Percentiles rank a stretch among this genome's conserved stretches.
Conservation (phyloP, 2,329 filamentous ascomycete species). For the Erysiphe pulchra region DNA sequence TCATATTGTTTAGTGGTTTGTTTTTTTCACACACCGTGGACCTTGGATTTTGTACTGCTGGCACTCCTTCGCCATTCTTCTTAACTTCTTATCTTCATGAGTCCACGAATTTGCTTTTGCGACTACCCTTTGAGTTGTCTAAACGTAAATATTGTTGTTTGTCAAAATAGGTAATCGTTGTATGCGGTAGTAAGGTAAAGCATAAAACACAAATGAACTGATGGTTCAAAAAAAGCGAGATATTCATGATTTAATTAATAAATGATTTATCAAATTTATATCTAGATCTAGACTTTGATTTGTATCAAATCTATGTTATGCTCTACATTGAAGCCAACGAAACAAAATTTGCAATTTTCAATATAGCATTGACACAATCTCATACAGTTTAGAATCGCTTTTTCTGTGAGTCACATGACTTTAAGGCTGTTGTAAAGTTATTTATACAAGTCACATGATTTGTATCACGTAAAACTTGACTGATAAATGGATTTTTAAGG, state of each 20-base stretch:
- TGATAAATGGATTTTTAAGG: too few relatives aligned
- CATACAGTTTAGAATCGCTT: too few relatives aligned
- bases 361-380: too few relatives aligned
- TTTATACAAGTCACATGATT: too few relatives aligned
- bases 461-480: too few relatives aligned
- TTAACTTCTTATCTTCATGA: slow-evolving; percentile 12
- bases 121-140: slow-evolving; percentile 12
- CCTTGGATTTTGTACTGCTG: slow-evolving; percentile 9
- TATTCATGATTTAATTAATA: not conserved
- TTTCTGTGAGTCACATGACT: too few relatives aligned
- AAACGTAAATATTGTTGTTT: not conserved
- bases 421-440: too few relatives aligned
- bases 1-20: slow-evolving; percentile 13
- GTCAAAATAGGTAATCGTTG: not conserved
- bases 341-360: too few relatives aligned
- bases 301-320: too few relatives aligned
- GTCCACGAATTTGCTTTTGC: slow-evolving; percentile 16
- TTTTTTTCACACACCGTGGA: slow-evolving; percentile 7
- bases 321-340: too few relatives aligned
- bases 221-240: not conserved
- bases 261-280: not conserved
- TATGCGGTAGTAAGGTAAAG: not conserved
- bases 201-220: not conserved
- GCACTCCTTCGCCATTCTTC: slow-evolving; percentile 8
- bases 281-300: not conserved